Conservation (phyloP, 2,329 filamentous ascomycete genomes). For the Paraphaeosphaeria sporulosa region DNA sequence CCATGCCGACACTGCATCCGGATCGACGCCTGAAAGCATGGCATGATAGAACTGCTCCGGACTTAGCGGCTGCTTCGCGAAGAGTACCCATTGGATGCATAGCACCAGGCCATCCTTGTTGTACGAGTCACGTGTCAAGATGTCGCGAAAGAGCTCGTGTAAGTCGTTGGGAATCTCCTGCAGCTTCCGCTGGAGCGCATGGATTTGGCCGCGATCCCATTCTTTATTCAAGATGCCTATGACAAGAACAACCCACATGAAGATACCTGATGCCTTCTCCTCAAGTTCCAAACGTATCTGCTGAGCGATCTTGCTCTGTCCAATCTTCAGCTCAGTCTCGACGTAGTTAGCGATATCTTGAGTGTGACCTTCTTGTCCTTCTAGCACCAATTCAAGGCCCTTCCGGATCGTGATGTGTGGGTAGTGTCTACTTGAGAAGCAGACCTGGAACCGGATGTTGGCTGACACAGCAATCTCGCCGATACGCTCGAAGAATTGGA, state of each 20-base stretch:
- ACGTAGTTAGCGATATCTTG: constrained; percentile 42
- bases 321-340: constrained; percentile 20
- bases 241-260: constrained; percentile 57
- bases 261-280: constrained; percentile 50
- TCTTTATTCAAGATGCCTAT: constrained; percentile 55
- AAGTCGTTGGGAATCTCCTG: constrained; percentile 16
- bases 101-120: constrained; percentile 10
- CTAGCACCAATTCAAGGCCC: constrained; percentile 41
- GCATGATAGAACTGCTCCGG: constrained; percentile 21
- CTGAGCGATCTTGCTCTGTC: constrained; percentile 16
- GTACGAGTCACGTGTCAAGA: constrained; percentile 15
- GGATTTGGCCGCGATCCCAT: constrained; percentile 32
- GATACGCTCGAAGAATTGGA: constrained; percentile 52
- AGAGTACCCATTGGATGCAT: constrained; percentile 19
- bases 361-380: constrained; percentile 42
- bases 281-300: constrained; percentile 38
- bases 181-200: constrained; percentile 13
- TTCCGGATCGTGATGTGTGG: constrained; percentile 48
- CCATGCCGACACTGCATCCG: constrained; percentile 19
- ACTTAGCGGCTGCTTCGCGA: constrained; percentile 14
- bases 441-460: constrained; percentile 38
- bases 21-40: constrained; percentile 16
- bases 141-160: constrained; percentile 14
- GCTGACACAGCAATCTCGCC: constrained; percentile 31
- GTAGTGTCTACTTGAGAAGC: constrained; percentile 60